Conservation (phyloP, 805 yeast species). For the Metschnikowia kunwiensis region DNA sequence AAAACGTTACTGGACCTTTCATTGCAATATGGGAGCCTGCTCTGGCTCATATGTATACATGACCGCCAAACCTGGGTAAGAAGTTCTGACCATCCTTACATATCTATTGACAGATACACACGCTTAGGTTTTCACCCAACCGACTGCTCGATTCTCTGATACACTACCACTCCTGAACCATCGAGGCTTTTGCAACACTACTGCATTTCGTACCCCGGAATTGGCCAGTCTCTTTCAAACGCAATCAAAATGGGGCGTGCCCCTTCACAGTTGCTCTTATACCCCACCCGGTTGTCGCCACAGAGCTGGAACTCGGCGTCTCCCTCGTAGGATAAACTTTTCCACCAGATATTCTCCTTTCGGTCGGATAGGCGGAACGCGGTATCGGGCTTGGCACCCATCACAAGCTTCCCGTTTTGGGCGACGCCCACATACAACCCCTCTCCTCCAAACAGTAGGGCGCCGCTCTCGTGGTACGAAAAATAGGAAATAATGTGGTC, state of each 20-base stretch:
- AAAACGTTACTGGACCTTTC: too few relatives aligned
- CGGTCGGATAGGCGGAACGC: background rate
- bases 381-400: background rate
- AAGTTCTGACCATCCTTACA: too few relatives aligned
- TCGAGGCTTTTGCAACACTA: too few relatives aligned
- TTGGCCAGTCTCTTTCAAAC: constrained; percentile 1
- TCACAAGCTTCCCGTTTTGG: background rate
- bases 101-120: too few relatives aligned
- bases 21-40: too few relatives aligned
- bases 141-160: too few relatives aligned
- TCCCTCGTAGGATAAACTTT: background rate
- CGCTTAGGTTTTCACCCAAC: too few relatives aligned
- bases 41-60: too few relatives aligned
- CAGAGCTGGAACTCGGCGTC: background rate
- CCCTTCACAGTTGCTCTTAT: background rate
- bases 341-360: background rate
- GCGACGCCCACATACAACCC: background rate
- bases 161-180: too few relatives aligned
- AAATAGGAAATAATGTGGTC: constrained; percentile 1
- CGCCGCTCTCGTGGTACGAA: background rate
- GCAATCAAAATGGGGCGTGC: background rate
- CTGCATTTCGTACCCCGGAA: too few relatives aligned
- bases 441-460: background rate
- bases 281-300: constrained; percentile 1
- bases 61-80: too few relatives aligned